Base-by-base conservation (phyloP, 805 yeast species). In the Zygosaccharomyces pseudorouxii region DNA sequence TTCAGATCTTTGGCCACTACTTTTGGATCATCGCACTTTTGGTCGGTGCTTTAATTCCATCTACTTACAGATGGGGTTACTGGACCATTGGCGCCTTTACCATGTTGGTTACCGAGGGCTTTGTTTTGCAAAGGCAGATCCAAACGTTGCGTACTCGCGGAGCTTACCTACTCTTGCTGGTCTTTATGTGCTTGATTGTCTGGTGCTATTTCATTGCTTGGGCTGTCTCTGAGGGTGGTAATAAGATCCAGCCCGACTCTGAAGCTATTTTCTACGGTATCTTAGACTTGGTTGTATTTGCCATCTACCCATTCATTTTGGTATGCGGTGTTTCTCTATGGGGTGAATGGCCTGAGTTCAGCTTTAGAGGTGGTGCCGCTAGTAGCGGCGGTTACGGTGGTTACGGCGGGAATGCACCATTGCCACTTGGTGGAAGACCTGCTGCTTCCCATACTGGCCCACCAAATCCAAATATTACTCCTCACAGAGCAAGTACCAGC, bases 21-120 rank as follows among this genome's bases (percentile, higher is more conserved):
- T 71, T 76, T 18, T 76, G 71, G 59, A 79, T 80, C 35, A 69
- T 82, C 45, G 74, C 79, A 38, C 69, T 78, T 37, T 72, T 82
- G 62, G 74, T 82, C 59, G 86, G 85, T 57, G 51, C 77, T 18
- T 68, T 82, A 54, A 77, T 82, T 50, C 54, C 62, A 29, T 73
- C 84, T 7, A 66, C 78, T 38, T 82, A 82, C 66, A 82, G 79
- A 63, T 82, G 86, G 86, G 88, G 87, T 62, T 81, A 78, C 70
- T 82, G 77, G 65, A 73, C 78, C 5, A 78, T 82, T 62, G 80
- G 77, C 27, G 70, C 71, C 36, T 64, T 65, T 50, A 72, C 74
- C 31, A 68, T 72, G 64, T 52, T 78, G 50, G 68, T 71, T 47
- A 71, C 71, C 16, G 62, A 74, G 37, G 51, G 52, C 18, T 42